Conservation (phyloP, 768 basidiomycete species). For the Podaxis sp. region DNA sequence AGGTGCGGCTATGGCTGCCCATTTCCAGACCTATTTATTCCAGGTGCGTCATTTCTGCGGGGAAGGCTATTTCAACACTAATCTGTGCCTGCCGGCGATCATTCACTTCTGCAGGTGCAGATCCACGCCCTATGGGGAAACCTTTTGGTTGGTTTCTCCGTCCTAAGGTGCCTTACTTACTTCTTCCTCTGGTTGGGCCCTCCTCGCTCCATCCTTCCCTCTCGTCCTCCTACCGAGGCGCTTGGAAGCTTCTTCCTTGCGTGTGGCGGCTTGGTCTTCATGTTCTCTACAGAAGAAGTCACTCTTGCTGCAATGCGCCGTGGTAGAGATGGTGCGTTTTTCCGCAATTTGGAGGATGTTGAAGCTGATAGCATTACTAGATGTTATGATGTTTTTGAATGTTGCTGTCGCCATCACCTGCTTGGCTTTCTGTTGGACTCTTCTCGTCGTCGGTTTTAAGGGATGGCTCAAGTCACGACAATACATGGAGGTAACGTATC, state of each 20-base stretch:
- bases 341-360: neutral
- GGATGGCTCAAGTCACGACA: constrained; percentile 65
- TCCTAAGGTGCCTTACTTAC: constrained; percentile 85
- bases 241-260: constrained; percentile 85
- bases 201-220: constrained; percentile 80
- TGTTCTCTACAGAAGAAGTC: constrained; percentile 87
- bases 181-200: constrained; percentile 92
- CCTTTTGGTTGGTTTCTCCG: constrained; percentile 73
- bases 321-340: constrained; percentile 71
- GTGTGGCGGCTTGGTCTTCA: constrained; percentile 86
- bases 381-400: constrained; percentile 89
- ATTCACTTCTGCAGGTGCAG: constrained; percentile 54
- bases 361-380: constrained; percentile 31
- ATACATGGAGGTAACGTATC: constrained; percentile 28
- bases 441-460: constrained; percentile 74
- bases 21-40: constrained; percentile 89
- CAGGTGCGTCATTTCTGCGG: constrained; percentile 42
- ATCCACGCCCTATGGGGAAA: constrained; percentile 92
- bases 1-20: constrained; percentile 91
- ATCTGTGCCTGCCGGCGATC: neutral
- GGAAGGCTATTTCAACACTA: neutral
- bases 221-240: constrained; percentile 91
- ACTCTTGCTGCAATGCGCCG: constrained; percentile 89
- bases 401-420: constrained; percentile 84
- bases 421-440: constrained; percentile 82